These are phyloP conservation scores for Coemansia reversa DNA, from an alignment of 192 early-diverging fungal species.

Conservation along the genomic window DNA sequence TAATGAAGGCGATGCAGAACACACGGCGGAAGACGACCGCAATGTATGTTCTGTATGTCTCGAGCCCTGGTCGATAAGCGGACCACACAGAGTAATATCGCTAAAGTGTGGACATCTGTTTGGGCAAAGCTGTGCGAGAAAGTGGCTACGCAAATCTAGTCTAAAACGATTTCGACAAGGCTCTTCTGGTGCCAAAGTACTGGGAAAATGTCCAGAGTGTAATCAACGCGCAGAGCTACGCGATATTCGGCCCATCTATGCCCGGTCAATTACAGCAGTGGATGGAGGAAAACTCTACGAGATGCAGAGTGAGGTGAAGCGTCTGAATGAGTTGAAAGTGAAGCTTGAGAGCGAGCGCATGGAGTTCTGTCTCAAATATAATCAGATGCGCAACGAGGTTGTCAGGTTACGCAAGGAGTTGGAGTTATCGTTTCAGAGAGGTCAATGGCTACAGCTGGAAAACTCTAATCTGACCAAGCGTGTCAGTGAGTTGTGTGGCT, in stretches of 20 bases:
- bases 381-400: slow-evolving; percentile 25
- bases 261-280: slow-evolving; percentile 22
- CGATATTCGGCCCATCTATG: slow-evolving; percentile 42
- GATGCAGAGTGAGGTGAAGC: background rate
- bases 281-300: slow-evolving; percentile 13
- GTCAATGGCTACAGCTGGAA: slow-evolving; percentile 19
- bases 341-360: slow-evolving; percentile 10
- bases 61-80: slow-evolving; percentile 37
- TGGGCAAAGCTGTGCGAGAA: slow-evolving; percentile 31
- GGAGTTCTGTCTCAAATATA: slow-evolving; percentile 5
- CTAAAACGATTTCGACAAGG: background rate
- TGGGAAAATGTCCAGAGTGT: slow-evolving; percentile 40
- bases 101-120: slow-evolving; percentile 50
- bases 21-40: slow-evolving; percentile 19
- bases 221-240: slow-evolving; percentile 20
- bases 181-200: background rate
- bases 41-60: slow-evolving; percentile 39
- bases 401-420: slow-evolving; percentile 12
- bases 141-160: slow-evolving; percentile 28
- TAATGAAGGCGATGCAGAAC: background rate
- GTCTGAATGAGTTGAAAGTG: background rate
- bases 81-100: slow-evolving; percentile 24
- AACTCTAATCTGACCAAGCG: slow-evolving; percentile 11
- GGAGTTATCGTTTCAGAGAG: background rate
- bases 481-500: background rate